A percentile compares a stretch with the other conserved stretches of the same genome.
phyloP scores from a whole-genome alignment of 805 yeast genomes.

The Wickerhamiella hasegawae region DNA sequence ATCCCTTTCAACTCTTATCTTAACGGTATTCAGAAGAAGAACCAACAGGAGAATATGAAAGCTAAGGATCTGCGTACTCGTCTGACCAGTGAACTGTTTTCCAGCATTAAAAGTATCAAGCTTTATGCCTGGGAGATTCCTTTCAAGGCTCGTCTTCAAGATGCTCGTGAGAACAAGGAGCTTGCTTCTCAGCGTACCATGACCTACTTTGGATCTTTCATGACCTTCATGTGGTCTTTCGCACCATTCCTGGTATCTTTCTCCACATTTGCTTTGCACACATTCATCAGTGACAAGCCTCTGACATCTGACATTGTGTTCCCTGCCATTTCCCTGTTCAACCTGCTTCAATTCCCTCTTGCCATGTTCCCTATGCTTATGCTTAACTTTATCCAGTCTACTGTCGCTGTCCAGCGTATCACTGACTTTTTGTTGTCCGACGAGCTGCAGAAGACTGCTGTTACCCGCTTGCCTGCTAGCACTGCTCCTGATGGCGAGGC shows the following conservation, averaged over 20 bases:
- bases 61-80: conserved; percentile 86
- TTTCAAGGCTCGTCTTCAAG: conserved; percentile 51
- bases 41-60: conserved; percentile 73
- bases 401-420: conserved; percentile 41
- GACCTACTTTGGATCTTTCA: conserved; percentile 65
- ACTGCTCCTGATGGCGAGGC: conserved; percentile 49
- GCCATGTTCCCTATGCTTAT: conserved; percentile 86
- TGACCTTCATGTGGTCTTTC: conserved; percentile 72
- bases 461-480: conserved; percentile 44
- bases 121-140: conserved; percentile 94
- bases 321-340: conserved; percentile 44
- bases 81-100: conserved; percentile 68
- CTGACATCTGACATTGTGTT: conserved; percentile 78
- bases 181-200: conserved; percentile 60
- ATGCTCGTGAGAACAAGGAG: conserved; percentile 81
- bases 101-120: conserved; percentile 80
- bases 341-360: conserved; percentile 77
- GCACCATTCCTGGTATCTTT: conserved; percentile 86
- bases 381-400: conserved; percentile 73
- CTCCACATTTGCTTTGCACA: conserved; percentile 73
- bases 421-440: conserved; percentile 48
- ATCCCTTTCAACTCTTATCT: conserved; percentile 64
- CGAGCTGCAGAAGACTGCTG: conserved; percentile 74
- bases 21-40: conserved; percentile 39
- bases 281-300: conserved; percentile 42